Conservation (phyloP, 164 flowering plant genomes). For the Cinnamomum micranthum region DNA sequence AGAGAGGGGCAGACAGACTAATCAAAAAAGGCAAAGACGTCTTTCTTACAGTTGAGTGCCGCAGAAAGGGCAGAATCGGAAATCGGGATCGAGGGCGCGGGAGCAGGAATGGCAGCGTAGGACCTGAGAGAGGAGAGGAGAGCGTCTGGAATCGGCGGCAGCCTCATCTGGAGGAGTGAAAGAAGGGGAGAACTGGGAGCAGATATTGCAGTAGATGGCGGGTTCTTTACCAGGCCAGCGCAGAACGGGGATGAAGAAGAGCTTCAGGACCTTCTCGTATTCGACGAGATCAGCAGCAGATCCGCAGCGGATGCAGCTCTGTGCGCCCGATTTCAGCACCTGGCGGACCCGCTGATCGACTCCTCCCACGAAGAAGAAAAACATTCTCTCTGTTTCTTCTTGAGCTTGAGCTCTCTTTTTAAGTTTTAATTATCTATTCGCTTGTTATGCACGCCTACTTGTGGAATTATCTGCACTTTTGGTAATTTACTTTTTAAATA, state of each 20-base stretch:
- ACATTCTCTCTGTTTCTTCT: conserved; percentile 29
- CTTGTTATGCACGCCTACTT: background rate
- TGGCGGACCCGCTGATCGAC: conserved; percentile 67
- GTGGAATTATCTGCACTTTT: no score
- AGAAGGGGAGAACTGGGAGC: conserved; percentile 53
- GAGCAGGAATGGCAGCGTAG: conserved; percentile 56
- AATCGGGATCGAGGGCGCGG: conserved; percentile 52
- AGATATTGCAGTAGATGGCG: conserved; percentile 49
- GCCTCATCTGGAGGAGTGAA: conserved; percentile 33
- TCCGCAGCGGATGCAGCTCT: conserved; percentile 72
- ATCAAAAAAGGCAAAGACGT: no score
- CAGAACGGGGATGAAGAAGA: conserved; percentile 85
- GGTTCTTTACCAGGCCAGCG: conserved; percentile 78
- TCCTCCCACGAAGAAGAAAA: conserved; percentile 90
- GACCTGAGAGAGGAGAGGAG: conserved; percentile 18
- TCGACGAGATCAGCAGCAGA: conserved; percentile 76
- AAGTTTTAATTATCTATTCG: background rate
- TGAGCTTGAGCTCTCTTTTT: background rate
- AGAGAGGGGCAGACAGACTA: background rate
- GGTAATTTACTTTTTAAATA: no score
- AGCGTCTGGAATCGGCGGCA: conserved; percentile 27
- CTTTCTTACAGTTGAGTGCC: conserved; percentile 52
- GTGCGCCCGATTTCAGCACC: conserved; percentile 58
- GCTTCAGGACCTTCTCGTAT: conserved; percentile 74
- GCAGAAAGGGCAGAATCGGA: conserved; percentile 85